Conservation (phyloP, 805 yeast species). For the Zygotorulaspora sp. region DNA sequence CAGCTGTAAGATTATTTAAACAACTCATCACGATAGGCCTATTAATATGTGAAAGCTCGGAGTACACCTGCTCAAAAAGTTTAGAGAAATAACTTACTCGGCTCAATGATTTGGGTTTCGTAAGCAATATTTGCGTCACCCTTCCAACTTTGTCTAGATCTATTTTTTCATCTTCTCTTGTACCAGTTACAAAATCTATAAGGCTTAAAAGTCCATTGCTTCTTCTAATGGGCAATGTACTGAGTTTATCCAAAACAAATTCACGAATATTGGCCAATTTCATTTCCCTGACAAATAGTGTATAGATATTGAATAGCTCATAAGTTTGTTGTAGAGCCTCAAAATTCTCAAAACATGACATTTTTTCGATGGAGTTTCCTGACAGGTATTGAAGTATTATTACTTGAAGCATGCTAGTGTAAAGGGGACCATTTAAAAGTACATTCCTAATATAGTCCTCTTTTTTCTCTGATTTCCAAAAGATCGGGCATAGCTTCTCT, state of each 20-base stretch:
- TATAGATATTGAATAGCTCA: constrained; percentile 56
- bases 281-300: constrained; percentile 50
- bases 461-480: constrained; percentile 15
- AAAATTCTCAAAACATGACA: constrained; percentile 24
- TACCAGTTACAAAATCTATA: constrained; percentile 71
- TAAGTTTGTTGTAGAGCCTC: constrained; percentile 58
- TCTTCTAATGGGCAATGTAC: constrained; percentile 51
- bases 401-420: constrained; percentile 52
- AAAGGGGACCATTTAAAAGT: constrained; percentile 61
- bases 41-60: constrained; percentile 53
- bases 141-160: constrained; percentile 61
- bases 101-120: constrained; percentile 52
- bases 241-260: constrained; percentile 47
- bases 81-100: constrained; percentile 49
- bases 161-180: constrained; percentile 62
- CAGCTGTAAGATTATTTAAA: constrained; percentile 50
- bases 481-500: constrained; percentile 21
- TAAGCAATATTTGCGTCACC: constrained; percentile 58
- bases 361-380: neutral
- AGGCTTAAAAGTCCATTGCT: constrained; percentile 68
- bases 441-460: constrained; percentile 36
- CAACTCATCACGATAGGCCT: constrained; percentile 57
- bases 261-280: constrained; percentile 44
- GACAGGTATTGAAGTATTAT: constrained; percentile 21
- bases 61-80: constrained; percentile 62